phyloP scores from a whole-genome alignment of 768 basidiomycete species.

The Naganishia onofrii region DNA sequence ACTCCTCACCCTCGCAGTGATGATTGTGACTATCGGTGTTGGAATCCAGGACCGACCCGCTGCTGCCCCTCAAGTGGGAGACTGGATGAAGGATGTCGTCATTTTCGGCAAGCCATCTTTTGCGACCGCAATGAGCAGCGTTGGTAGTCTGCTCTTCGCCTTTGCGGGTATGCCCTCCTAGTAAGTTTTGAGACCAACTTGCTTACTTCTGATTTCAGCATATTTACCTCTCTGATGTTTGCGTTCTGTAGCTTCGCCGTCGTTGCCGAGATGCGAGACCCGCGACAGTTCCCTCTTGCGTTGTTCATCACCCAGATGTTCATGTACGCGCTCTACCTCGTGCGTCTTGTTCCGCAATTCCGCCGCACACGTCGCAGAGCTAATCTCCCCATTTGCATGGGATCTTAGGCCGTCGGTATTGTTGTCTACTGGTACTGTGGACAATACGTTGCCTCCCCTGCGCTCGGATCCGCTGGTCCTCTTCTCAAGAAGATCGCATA shows the following conservation, averaged over 20 bases:
- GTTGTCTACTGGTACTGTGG: slow-evolving; percentile 46
- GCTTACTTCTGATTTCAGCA: background rate
- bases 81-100: slow-evolving; percentile 34
- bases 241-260: slow-evolving; percentile 28
- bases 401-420: slow-evolving; percentile 38
- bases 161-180: slow-evolving; percentile 36
- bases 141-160: slow-evolving; percentile 38
- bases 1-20: slow-evolving; percentile 23
- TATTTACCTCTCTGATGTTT: background rate
- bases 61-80: slow-evolving; percentile 35
- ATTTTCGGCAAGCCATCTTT: slow-evolving; percentile 38
- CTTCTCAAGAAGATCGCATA: slow-evolving; percentile 34
- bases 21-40: slow-evolving; percentile 41
- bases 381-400: background rate
- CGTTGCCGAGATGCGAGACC: slow-evolving; percentile 40
- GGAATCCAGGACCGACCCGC: slow-evolving; percentile 40
- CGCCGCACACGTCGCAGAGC: background rate
- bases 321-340: slow-evolving; percentile 32
- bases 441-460: slow-evolving; percentile 42
- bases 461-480: slow-evolving; percentile 44
- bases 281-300: slow-evolving; percentile 12
- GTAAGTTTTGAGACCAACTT: slow-evolving; percentile 14
- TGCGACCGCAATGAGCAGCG: slow-evolving; percentile 37
- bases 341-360: background rate
- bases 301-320: slow-evolving; percentile 27